Evolutionary conservation across 768 basidiomycete species (phyloP).

Genomic region (Hypsizygus marmoreus): DNA sequence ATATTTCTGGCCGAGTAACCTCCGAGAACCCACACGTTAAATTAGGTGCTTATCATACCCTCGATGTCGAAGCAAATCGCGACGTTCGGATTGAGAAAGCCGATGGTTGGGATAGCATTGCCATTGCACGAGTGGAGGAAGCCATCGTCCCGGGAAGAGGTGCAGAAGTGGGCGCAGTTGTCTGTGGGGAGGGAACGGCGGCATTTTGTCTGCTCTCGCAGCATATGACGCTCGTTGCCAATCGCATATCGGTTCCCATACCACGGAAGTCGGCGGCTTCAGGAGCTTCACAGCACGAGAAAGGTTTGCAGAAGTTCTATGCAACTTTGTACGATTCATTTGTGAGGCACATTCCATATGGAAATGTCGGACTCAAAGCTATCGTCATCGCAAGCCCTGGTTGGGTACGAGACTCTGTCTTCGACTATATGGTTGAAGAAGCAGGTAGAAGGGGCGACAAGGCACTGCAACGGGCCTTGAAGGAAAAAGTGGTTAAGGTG

Average conservation of each 20-base stretch:
- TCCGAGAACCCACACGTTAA: conserved; percentile 88
- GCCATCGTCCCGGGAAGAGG: conserved; percentile 91
- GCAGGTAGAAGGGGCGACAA: conserved; percentile 84
- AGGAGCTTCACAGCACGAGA: conserved; percentile 86
- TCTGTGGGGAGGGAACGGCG: conserved; percentile 94
- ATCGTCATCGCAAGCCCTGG: conserved; percentile 98
- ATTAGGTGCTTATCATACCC: conserved; percentile 91
- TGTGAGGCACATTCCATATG: conserved; percentile 87
- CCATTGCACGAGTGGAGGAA: conserved; percentile 79
- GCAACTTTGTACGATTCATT: conserved; percentile 84
- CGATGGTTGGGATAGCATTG: conserved; percentile 92
- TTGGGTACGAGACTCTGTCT: conserved; percentile 89
- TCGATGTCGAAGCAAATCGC: conserved; percentile 90
- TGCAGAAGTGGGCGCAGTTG: conserved; percentile 94
- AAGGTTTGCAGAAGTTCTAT: conserved; percentile 85
- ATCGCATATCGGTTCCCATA: conserved; percentile 85
- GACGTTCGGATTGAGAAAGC: conserved; percentile 87
- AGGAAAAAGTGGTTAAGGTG: conserved; percentile 86
- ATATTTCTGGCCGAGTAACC: conserved; percentile 84
- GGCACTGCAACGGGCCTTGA: conserved; percentile 66
- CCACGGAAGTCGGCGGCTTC: conserved; percentile 89
- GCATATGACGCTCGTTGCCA: conserved; percentile 93
- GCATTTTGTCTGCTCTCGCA: conserved; percentile 94
- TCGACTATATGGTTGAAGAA: conserved; percentile 81
- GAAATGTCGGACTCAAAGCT: conserved; percentile 70